Percentiles rank a stretch among this genome's conserved stretches.
Conservation (phyloP, 345 rosid genomes). For the Toxicodendron radicans region DNA sequence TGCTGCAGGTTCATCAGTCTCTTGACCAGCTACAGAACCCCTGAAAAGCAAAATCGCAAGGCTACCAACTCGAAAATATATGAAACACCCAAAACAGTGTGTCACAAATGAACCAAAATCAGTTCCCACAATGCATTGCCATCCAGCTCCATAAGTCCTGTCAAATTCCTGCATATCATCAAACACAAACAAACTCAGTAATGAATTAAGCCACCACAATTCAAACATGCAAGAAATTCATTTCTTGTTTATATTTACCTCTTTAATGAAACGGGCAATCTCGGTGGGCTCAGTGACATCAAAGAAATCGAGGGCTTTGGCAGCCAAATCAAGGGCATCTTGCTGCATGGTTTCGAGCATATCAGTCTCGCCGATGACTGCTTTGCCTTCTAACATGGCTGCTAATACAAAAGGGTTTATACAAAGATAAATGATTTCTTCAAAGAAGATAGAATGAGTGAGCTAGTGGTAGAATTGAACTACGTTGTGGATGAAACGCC, state of each 20-base stretch:
- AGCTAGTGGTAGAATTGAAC: neutral
- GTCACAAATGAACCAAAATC: slow-evolving; percentile 74
- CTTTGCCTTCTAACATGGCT: slow-evolving; percentile 84
- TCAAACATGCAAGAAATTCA: too few relatives aligned
- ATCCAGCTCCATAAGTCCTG: slow-evolving; percentile 44
- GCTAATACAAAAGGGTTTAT: neutral
- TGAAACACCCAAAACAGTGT: slow-evolving; percentile 57
- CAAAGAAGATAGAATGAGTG: neutral
- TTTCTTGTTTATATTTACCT: slow-evolving; percentile 32
- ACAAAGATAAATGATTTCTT: neutral
- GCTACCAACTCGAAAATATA: slow-evolving; percentile 55
- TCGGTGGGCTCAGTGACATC: slow-evolving; percentile 70
- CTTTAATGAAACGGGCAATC: slow-evolving; percentile 75
- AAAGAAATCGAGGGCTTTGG: slow-evolving; percentile 78
- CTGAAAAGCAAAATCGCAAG: slow-evolving; percentile 65
- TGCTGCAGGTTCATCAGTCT: slow-evolving; percentile 14
- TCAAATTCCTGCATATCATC: slow-evolving; percentile 55
- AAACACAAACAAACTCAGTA: neutral
- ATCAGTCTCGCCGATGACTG: slow-evolving; percentile 73
- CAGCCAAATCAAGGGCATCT: slow-evolving; percentile 64
- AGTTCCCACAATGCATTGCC: slow-evolving; percentile 76
- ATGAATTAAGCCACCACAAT: neutral
- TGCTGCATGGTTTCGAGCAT: slow-evolving; percentile 81
- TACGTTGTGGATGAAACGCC: neutral
- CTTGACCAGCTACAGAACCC: slow-evolving; percentile 42